These are phyloP conservation scores for Neopestalotiopsis rosae DNA, from an alignment of 2,329 filamentous ascomycete species.

Conservation along the genomic window DNA sequence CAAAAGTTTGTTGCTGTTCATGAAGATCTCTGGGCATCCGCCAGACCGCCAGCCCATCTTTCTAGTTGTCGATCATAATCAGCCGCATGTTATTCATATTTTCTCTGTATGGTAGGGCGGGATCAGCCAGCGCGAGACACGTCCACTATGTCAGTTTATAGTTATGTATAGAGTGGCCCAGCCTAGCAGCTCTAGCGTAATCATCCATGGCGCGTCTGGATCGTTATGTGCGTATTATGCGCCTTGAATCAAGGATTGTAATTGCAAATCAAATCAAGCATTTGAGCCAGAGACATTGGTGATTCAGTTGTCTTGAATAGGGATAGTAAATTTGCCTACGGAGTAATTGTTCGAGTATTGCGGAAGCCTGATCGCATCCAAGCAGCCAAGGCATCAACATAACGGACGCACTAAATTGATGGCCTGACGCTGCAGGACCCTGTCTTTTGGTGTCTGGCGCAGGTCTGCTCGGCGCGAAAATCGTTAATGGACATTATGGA, in stretches of 20 bases:
- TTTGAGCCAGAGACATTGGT: not conserved
- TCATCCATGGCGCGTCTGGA: too few species aligned
- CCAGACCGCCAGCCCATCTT: not conserved
- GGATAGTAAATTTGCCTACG: not conserved
- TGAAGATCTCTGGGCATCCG: not conserved
- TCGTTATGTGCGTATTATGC: too few species aligned
- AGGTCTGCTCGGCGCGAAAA: not conserved
- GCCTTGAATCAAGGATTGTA: too few species aligned
- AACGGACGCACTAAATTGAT: not conserved
- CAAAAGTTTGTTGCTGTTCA: not conserved
- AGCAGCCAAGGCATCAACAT: not conserved
- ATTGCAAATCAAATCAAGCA: too few species aligned
- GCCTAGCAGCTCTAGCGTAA: too few species aligned
- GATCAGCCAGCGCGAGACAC: too few species aligned
- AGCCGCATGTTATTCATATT: too few species aligned
- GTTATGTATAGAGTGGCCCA: too few species aligned
- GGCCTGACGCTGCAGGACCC: not conserved
- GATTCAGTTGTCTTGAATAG: not conserved
- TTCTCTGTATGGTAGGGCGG: too few species aligned
- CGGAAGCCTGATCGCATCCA: not conserved
- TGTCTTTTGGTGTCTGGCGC: not conserved
- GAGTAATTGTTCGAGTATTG: not conserved
- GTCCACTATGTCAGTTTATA: too few species aligned
- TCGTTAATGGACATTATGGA: too few species aligned
- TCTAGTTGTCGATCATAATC: not conserved